A percentile compares a stretch with the other conserved stretches of the same genome.
Conservation (phyloP, 345 rosid species). For the Chamaenerion angustifolium region DNA sequence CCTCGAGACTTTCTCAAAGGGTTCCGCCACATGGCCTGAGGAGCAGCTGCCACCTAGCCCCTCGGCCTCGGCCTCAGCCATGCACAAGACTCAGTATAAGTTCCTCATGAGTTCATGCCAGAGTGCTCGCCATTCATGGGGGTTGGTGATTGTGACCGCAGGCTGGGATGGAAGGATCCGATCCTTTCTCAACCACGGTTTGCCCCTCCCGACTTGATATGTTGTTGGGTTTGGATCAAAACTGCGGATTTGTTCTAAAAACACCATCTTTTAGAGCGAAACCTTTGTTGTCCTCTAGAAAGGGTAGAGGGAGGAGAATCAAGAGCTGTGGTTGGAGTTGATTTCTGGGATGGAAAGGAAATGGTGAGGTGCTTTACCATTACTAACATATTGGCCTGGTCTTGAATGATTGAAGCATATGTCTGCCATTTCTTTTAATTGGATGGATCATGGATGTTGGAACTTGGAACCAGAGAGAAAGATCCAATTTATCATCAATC, state of each 20-base stretch:
- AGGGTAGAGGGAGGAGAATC: conserved; percentile 14
- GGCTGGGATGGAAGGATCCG: conserved; percentile 91
- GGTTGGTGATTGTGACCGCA: conserved; percentile 80
- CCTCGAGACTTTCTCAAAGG: conserved; percentile 62
- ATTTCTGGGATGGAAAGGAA: conserved; percentile 8
- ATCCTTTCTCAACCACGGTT: conserved; percentile 82
- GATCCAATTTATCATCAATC: too few relatives aligned
- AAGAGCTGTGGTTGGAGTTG: conserved; percentile 26
- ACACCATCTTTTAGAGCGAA: too few relatives aligned
- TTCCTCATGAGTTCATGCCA: conserved; percentile 58
- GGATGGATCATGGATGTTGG: too few relatives aligned
- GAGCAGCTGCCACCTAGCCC: conserved; percentile 60
- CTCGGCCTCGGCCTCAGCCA: conserved; percentile 20
- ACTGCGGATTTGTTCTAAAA: not conserved
- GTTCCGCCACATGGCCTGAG: conserved; percentile 94
- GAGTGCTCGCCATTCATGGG: conserved; percentile 74
- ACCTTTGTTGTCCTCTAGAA: not conserved
- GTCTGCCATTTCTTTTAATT: conserved; percentile 30
- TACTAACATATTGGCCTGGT: conserved; percentile 14
- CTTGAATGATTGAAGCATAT: conserved; percentile 26
- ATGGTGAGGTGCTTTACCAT: conserved; percentile 24
- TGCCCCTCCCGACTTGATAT: conserved; percentile 51
- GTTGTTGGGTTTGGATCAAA: conserved; percentile 1
- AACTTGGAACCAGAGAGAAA: too few relatives aligned
- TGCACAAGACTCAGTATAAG: conserved; percentile 52